phyloP scores from a whole-genome alignment of 164 flowering plant genomes.

The grape (Vitis vinifera) region DNA sequence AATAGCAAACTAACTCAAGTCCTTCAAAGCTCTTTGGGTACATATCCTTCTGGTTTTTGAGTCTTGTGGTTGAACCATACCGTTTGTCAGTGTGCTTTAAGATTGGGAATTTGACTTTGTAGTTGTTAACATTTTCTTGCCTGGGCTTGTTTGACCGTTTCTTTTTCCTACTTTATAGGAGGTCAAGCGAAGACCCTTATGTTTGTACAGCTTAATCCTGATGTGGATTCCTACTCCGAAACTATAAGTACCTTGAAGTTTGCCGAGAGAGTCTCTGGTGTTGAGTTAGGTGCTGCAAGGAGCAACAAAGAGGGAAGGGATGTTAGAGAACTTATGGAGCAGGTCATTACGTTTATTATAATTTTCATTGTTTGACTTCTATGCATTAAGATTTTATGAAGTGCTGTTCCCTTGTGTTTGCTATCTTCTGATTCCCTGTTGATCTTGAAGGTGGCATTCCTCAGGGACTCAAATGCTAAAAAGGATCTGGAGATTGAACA shows the following conservation, averaged over 20 bases:
- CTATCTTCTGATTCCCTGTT: conserved; percentile 1
- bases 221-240: conserved; percentile 60
- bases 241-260: conserved; percentile 79
- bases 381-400: not conserved
- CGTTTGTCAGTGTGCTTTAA: not conserved
- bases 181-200: conserved; percentile 89
- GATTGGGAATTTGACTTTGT: not conserved
- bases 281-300: conserved; percentile 81
- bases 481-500: conserved; percentile 67
- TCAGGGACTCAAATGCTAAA: conserved; percentile 51
- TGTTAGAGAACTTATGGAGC: conserved; percentile 73
- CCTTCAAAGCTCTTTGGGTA: conserved; percentile 80
- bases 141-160: not conserved
- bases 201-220: conserved; percentile 89
- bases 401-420: not conserved
- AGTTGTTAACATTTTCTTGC: not conserved
- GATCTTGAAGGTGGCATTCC: conserved; percentile 44
- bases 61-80: not conserved
- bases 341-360: conserved; percentile 37
- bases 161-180: conserved; percentile 34
- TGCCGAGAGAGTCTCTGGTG: conserved; percentile 85
- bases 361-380: not conserved
- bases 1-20: conserved; percentile 82
- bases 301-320: conserved; percentile 74
- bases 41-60: not conserved